Conservation (phyloP, 495 filamentous ascomycete genomes). For the Aspergillus cristatus region DNA sequence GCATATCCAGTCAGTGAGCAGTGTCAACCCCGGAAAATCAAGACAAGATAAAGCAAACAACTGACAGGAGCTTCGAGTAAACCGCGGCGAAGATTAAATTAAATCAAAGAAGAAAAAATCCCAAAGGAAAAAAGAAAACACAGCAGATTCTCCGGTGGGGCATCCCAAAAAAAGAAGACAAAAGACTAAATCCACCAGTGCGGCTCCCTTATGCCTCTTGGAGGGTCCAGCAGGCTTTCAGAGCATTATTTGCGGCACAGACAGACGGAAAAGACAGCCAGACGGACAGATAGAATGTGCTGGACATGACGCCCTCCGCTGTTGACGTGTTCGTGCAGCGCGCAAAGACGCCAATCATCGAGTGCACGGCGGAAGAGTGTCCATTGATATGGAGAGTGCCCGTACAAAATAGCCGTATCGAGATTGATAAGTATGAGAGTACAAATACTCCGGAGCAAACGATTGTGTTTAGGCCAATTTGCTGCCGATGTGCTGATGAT, state of each 20-base stretch:
- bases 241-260: not conserved
- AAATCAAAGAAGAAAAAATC: not conserved
- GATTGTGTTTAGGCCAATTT: too few relatives aligned
- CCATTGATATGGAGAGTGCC: slow-evolving; percentile 2
- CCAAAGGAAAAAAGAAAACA: slow-evolving; percentile 7
- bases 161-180: not conserved
- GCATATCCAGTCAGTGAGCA: slow-evolving; percentile 8
- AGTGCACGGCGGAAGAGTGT: slow-evolving; percentile 9
- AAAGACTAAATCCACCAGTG: too few relatives aligned
- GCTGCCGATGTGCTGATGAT: too few relatives aligned
- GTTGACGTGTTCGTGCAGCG: slow-evolving; percentile 19
- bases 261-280: slow-evolving; percentile 2
- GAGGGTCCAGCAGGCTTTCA: too few relatives aligned
- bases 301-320: not conserved
- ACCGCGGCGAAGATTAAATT: not conserved
- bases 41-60: too few relatives aligned
- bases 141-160: slow-evolving; percentile 9
- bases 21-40: too few relatives aligned
- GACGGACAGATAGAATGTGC: not conserved
- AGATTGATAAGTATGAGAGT: too few relatives aligned
- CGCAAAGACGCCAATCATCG: slow-evolving; percentile 11
- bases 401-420: too few relatives aligned
- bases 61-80: too few relatives aligned
- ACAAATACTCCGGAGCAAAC: too few relatives aligned
- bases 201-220: too few relatives aligned